A percentile compares a stretch with the other conserved stretches of the same genome.
phyloP scores from a whole-genome alignment of 805 yeast genomes.

The Suhomyces sp. region DNA sequence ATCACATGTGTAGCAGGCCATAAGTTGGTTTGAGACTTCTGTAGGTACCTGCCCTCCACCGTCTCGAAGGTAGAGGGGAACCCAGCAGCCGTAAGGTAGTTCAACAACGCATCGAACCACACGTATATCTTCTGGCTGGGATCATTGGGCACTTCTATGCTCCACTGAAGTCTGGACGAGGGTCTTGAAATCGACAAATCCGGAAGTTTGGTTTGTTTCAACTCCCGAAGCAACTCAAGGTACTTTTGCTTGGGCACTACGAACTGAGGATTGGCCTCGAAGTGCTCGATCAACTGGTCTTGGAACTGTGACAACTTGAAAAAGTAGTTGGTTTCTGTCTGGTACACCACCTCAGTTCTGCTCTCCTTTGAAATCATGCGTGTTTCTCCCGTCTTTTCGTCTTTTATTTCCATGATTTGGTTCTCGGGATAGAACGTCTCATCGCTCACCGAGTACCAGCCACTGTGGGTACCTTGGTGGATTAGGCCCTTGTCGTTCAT shows the following conservation, averaged over 20 bases:
- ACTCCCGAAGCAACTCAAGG: conserved; percentile 53
- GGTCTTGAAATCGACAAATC: conserved; percentile 93
- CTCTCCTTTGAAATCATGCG: conserved; percentile 60
- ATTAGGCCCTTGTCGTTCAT: conserved; percentile 62
- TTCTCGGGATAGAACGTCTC: conserved; percentile 89
- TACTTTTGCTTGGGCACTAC: conserved; percentile 65
- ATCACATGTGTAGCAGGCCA: conserved; percentile 81
- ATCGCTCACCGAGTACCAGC: conserved; percentile 94
- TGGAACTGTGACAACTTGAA: conserved; percentile 69
- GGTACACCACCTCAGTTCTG: conserved; percentile 68
- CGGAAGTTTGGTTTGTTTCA: conserved; percentile 44
- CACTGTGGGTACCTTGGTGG: conserved; percentile 79
- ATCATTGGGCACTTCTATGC: conserved; percentile 83
- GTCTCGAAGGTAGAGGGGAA: conserved; percentile 28
- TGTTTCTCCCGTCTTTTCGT: conserved; percentile 23
- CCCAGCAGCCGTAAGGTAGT: conserved; percentile 74
- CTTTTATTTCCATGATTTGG: conserved; percentile 50
- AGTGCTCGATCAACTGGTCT: conserved; percentile 45
- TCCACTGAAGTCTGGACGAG: conserved; percentile 75
- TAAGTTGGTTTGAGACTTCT: conserved; percentile 15
- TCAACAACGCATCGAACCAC: conserved; percentile 93
- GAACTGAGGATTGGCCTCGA: conserved; percentile 51
- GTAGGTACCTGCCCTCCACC: not conserved
- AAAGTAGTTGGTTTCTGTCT: conserved; percentile 82
- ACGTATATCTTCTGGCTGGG: conserved; percentile 79